Evolutionary conservation across 768 basidiomycete genomes (phyloP).

Genomic region (Pholiota microspora): DNA sequence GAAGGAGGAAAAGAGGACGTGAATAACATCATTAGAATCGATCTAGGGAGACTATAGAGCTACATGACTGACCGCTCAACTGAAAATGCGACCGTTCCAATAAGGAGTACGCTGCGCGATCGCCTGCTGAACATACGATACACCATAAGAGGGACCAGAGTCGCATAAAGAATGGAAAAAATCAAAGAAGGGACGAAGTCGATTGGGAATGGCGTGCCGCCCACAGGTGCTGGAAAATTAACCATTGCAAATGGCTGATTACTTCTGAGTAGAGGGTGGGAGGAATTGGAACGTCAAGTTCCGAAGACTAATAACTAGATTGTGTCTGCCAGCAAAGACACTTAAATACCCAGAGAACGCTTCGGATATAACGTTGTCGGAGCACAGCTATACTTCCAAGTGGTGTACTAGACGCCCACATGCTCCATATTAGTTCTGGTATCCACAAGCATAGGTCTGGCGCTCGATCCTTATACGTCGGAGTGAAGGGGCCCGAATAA

Average conservation of each 20-base stretch:
- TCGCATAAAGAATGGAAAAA: conserved; percentile 37
- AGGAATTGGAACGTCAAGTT: not conserved
- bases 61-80: conserved; percentile 33
- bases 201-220: not conserved
- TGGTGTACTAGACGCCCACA: not conserved
- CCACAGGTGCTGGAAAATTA: conserved; percentile 4
- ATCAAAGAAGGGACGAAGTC: conserved; percentile 46
- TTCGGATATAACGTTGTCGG: too few species aligned
- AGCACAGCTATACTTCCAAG: not conserved
- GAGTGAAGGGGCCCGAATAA: not conserved
- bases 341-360: too few species aligned
- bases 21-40: not conserved
- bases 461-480: not conserved
- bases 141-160: conserved; percentile 33
- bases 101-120: conserved; percentile 33
- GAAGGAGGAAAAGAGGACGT: not conserved
- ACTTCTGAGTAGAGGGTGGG: not conserved
- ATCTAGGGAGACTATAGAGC: not conserved
- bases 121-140: conserved; percentile 31
- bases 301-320: too few species aligned
- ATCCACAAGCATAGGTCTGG: not conserved
- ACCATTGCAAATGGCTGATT: not conserved
- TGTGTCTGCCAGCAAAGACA: not conserved
- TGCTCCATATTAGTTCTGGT: not conserved
- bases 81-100: conserved; percentile 30